Evolutionary conservation across 148 eudicot species (phyloP).

Genomic region (Nepenthes mirabilis): DNA sequence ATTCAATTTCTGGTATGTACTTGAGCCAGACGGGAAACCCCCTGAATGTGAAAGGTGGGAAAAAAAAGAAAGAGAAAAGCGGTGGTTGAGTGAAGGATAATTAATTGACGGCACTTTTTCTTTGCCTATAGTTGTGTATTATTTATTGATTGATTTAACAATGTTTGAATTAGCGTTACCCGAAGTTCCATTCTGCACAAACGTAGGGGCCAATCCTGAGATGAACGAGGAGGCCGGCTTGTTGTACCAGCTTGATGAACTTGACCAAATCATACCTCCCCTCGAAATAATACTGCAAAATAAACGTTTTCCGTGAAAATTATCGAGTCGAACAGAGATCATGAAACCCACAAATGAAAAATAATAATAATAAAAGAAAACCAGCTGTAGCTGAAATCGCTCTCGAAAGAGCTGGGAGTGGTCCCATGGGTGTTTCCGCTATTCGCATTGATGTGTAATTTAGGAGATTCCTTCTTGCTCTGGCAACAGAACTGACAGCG

Average conservation of each 20-base stretch:
- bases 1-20: slow-evolving; percentile 77
- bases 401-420: too few species aligned
- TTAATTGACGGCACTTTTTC: slow-evolving; percentile 3
- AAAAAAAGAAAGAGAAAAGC: not conserved
- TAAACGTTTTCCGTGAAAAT: too few species aligned
- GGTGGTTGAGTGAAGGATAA: slow-evolving; percentile 1
- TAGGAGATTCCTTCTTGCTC: too few species aligned
- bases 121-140: not conserved
- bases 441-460: too few species aligned
- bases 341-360: not conserved
- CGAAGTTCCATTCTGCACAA: slow-evolving; percentile 97
- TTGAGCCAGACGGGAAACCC: slow-evolving; percentile 97
- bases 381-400: too few species aligned
- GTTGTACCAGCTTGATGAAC: slow-evolving; percentile 57
- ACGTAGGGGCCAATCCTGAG: slow-evolving; percentile 90
- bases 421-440: too few species aligned
- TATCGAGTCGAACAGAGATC: not conserved
- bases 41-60: slow-evolving; percentile 18
- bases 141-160: not conserved
- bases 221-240: slow-evolving; percentile 80
- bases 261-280: slow-evolving; percentile 73
- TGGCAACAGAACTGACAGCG: not conserved
- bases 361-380: not conserved
- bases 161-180: slow-evolving; percentile 24
- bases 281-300: slow-evolving; percentile 63